Conservation (phyloP, 257 asterid genomes). For the Prunella vulgaris region DNA sequence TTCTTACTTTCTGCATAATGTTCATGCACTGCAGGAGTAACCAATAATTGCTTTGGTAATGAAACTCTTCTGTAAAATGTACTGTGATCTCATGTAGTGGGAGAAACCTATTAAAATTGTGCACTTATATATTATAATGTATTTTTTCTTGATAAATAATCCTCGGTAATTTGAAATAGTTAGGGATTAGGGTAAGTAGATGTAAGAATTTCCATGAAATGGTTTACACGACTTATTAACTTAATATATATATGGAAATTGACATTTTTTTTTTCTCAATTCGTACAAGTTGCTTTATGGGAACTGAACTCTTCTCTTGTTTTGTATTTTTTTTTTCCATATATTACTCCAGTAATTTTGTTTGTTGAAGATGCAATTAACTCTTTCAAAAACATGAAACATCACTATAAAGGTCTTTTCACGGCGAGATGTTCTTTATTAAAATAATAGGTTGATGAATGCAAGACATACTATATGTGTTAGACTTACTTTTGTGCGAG, state of each 20-base stretch:
- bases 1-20: background rate
- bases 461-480: background rate
- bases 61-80: background rate
- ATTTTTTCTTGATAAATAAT: background rate
- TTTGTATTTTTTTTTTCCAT: background rate
- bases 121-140: background rate
- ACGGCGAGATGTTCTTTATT: background rate
- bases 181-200: background rate
- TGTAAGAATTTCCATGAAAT: background rate
- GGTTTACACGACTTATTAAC: background rate
- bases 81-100: background rate
- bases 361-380: background rate
- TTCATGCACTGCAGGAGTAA: background rate
- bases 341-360: background rate
- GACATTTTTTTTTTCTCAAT: background rate
- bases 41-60: constrained; percentile 2
- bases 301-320: background rate
- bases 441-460: constrained; percentile 1
- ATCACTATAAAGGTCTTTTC: constrained; percentile 3
- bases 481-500: background rate
- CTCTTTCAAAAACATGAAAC: background rate
- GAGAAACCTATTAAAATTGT: constrained; percentile 11
- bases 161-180: constrained; percentile 9
- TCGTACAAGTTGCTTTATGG: background rate
- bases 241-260: background rate